These are phyloP conservation scores for Rhizopogon roseolus DNA, from an alignment of 768 basidiomycete genomes.

Conservation along the genomic window DNA sequence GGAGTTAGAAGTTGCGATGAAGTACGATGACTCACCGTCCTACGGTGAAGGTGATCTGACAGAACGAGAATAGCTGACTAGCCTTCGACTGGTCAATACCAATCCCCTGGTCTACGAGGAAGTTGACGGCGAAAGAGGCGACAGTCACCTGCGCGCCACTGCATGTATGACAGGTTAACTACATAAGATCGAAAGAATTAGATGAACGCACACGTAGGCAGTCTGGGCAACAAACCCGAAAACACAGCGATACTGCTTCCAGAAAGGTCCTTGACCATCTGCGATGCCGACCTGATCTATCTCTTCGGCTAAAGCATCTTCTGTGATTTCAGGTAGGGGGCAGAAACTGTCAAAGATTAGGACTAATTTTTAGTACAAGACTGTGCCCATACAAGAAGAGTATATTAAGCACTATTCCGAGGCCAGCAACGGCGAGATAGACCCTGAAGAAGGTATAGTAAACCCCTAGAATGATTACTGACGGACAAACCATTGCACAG, in stretches of 20 bases:
- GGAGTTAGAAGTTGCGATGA: background rate
- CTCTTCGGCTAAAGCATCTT: constrained; percentile 55
- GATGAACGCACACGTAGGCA: constrained; percentile 46
- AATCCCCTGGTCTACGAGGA: constrained; percentile 57
- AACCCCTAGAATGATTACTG: background rate
- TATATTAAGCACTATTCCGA: constrained; percentile 57
- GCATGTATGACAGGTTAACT: background rate
- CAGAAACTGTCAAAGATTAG: constrained; percentile 45
- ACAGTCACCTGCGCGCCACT: constrained; percentile 65
- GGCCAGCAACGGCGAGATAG: constrained; percentile 58
- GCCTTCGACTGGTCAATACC: constrained; percentile 47
- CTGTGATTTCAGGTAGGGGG: constrained; percentile 64
- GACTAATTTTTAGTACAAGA: background rate
- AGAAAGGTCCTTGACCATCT: constrained; percentile 50
- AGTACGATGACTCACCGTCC: constrained; percentile 38
- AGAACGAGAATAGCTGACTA: constrained; percentile 66
- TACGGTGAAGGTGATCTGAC: constrained; percentile 63
- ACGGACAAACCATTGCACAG: constrained; percentile 54
- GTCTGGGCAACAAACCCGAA: constrained; percentile 75
- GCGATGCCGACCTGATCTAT: constrained; percentile 37
- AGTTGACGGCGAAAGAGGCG: constrained; percentile 67
- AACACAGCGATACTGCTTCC: constrained; percentile 64
- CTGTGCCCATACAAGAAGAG: constrained; percentile 51
- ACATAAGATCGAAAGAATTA: background rate
- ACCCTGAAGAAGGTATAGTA: constrained; percentile 36